phyloP scores from a whole-genome alignment of 2,329 filamentous ascomycete species.

The Capronia americana region DNA sequence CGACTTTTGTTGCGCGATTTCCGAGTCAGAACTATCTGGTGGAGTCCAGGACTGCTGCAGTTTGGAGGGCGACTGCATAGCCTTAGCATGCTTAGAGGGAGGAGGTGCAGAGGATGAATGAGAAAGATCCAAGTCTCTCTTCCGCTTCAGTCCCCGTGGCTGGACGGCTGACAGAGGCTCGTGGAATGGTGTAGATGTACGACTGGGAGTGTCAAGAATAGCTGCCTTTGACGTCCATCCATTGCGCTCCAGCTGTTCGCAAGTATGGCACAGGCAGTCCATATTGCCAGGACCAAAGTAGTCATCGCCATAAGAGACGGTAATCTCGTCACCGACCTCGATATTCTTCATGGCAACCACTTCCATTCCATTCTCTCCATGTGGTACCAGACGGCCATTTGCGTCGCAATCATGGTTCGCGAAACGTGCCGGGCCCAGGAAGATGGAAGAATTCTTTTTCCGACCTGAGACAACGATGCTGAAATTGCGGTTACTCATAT shows the following conservation, averaged over 20 bases:
- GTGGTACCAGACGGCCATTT: slow-evolving; percentile 85
- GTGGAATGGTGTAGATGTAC: slow-evolving; percentile 24
- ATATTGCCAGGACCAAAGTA: slow-evolving; percentile 96
- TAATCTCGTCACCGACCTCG: slow-evolving; percentile 88
- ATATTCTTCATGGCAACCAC: slow-evolving; percentile 86
- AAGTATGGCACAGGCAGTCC: slow-evolving; percentile 90
- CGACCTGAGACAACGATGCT: slow-evolving; percentile 94
- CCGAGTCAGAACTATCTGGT: slow-evolving; percentile 32
- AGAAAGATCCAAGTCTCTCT: slow-evolving; percentile 31
- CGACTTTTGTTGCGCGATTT: slow-evolving; percentile 10
- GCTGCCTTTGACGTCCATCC: slow-evolving; percentile 71
- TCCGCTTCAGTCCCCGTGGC: slow-evolving; percentile 33
- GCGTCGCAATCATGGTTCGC: slow-evolving; percentile 97
- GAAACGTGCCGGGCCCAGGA: slow-evolving; percentile 93
- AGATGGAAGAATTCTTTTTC: slow-evolving; percentile 87
- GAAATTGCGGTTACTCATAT: slow-evolving; percentile 86
- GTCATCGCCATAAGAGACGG: slow-evolving; percentile 91
- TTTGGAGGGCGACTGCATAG: slow-evolving; percentile 38
- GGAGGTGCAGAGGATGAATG: slow-evolving; percentile 22
- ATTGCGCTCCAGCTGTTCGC: slow-evolving; percentile 76
- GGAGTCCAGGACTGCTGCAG: slow-evolving; percentile 41
- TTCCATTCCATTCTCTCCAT: slow-evolving; percentile 84
- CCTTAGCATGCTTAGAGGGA: slow-evolving; percentile 29
- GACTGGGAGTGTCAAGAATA: slow-evolving; percentile 27
- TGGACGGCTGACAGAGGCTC: slow-evolving; percentile 13